Evolutionary conservation across 2,329 filamentous ascomycete genomes (phyloP).

Genomic region (Phyllosticta citribraziliensis): DNA sequence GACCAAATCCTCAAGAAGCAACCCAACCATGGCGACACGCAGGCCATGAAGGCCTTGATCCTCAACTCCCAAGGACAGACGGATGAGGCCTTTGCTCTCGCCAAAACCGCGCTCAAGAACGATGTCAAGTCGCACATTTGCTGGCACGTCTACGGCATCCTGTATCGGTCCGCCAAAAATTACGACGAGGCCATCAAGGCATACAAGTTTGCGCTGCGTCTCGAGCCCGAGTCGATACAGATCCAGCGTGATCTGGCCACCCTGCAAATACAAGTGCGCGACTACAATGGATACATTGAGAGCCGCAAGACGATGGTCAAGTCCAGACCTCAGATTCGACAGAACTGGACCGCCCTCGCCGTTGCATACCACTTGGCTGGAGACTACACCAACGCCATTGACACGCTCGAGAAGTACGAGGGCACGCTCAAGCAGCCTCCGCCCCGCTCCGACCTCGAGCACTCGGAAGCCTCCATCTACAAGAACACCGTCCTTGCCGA

Average conservation of each 20-base stretch:
- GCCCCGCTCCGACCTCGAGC: slow-evolving; percentile 71
- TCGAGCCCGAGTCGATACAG: slow-evolving; percentile 89
- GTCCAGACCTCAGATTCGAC: slow-evolving; percentile 66
- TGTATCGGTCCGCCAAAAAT: slow-evolving; percentile 92
- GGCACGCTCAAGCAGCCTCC: slow-evolving; percentile 79
- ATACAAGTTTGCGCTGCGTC: slow-evolving; percentile 86
- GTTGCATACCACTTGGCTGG: slow-evolving; percentile 89
- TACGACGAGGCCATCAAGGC: slow-evolving; percentile 99
- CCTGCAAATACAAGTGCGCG: slow-evolving; percentile 91
- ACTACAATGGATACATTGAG: slow-evolving; percentile 87
- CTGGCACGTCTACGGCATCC: slow-evolving; percentile 96
- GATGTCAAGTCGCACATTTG: slow-evolving; percentile 99
- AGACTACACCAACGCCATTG: slow-evolving; percentile 76
- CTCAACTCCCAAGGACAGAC: slow-evolving; percentile 86
- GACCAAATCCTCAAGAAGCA: slow-evolving; percentile 94
- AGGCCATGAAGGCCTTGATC: slow-evolving; percentile 98
- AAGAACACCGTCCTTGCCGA: slow-evolving; percentile 94
- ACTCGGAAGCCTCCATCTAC: slow-evolving; percentile 89
- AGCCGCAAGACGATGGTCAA: slow-evolving; percentile 84
- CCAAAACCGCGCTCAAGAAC: slow-evolving; percentile 82
- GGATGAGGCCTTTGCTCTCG: slow-evolving; percentile 87
- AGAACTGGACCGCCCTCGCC: slow-evolving; percentile 96
- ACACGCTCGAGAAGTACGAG: slow-evolving; percentile 83
- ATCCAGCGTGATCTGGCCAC: slow-evolving; percentile 91
- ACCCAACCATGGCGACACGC: slow-evolving; percentile 93